Evolutionary conservation across 192 early-diverging fungal genomes (phyloP), one percentile per base, ranked within the genome.

Genomic region (Rhizoclosmatium sp.): DNA sequence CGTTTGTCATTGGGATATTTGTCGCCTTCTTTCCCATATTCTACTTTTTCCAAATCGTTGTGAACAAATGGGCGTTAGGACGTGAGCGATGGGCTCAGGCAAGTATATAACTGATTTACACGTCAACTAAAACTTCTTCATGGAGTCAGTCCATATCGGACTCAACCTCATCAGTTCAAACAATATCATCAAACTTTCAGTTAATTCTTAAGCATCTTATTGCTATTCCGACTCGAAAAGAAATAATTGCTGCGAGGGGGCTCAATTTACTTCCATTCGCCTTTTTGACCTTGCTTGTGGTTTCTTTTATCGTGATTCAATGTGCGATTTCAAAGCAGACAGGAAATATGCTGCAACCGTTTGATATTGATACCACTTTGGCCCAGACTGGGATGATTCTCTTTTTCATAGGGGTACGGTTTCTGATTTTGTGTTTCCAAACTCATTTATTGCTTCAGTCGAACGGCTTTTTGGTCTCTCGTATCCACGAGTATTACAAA

Each of bases 41-140:
- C 49, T 80, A 71, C 62, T 61, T 80, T 44, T 80, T 80, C 70
- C 78, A 80, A 65, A 49, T 80, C 59, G 46, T 80, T 64, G 62
- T 80, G 3, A 66, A 54, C 42, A 69, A 59, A 48, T 80, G 78
- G 78, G 21, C 59, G n/a, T 44, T 80, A 42, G 78, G 78, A 62
- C 58, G 51, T 41, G 60, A 80, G 59, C 59, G 65, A 48, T 80
- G 78, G 78, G 16, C 62, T 3, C 56, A 80, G 61, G 70, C 64
- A 41, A 19, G 19, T 41, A 4, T 39, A 3, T 48, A 39, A 31
- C 31, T 31, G 54, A 54, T 12, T n/a, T 2, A 56, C n/a, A n/a
- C 54, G 10, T 14, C 10, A 19, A 10, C 41, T 7, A 59, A 21
- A 73, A 9, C 5, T 3, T 41, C 41, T 41, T 70, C 19, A 10